These are phyloP conservation scores for Lachnellula cervina DNA, from an alignment of 2,329 filamentous ascomycete species.

Conservation along the genomic window DNA sequence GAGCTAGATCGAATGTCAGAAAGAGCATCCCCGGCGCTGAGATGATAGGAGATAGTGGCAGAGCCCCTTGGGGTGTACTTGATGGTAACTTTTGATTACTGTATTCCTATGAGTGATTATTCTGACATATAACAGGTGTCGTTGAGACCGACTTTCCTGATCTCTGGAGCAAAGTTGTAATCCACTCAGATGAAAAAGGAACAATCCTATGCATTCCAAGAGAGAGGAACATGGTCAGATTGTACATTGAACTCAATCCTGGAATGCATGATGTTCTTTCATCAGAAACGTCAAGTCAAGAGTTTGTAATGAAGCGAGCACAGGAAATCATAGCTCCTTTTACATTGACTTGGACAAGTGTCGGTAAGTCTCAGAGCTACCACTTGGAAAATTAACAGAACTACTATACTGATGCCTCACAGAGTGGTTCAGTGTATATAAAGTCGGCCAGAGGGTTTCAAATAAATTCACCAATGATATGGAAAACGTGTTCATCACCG, in stretches of 20 bases:
- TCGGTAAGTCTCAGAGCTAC: constrained; percentile 49
- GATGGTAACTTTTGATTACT: constrained; percentile 40
- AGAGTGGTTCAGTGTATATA: constrained; percentile 60
- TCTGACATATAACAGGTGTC: constrained; percentile 38
- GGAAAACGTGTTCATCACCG: constrained; percentile 54
- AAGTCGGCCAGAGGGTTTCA: constrained; percentile 55
- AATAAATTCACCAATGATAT: constrained; percentile 45
- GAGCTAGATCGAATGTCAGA: constrained; percentile 48
- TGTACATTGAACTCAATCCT: constrained; percentile 57
- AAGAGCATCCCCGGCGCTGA: constrained; percentile 46
- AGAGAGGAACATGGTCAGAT: constrained; percentile 53
- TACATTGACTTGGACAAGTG: constrained; percentile 61
- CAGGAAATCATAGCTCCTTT: constrained; percentile 57
- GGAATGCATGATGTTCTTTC: constrained; percentile 40
- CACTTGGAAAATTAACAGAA: not conserved
- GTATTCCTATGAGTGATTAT: constrained; percentile 34
- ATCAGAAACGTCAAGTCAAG: constrained; percentile 43
- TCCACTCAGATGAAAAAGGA: constrained; percentile 48
- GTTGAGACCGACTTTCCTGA: constrained; percentile 48
- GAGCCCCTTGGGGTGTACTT: constrained; percentile 55
- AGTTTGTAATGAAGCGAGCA: constrained; percentile 67
- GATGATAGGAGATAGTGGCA: constrained; percentile 55
- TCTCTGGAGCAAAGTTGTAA: constrained; percentile 52
- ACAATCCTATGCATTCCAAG: constrained; percentile 59
- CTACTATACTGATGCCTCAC: constrained; percentile 50